Percentiles rank a stretch among this genome's conserved stretches.
Evolutionary conservation across 208 protist species (phyloP).

Genomic region (Trypanosoma scelopori): DNA sequence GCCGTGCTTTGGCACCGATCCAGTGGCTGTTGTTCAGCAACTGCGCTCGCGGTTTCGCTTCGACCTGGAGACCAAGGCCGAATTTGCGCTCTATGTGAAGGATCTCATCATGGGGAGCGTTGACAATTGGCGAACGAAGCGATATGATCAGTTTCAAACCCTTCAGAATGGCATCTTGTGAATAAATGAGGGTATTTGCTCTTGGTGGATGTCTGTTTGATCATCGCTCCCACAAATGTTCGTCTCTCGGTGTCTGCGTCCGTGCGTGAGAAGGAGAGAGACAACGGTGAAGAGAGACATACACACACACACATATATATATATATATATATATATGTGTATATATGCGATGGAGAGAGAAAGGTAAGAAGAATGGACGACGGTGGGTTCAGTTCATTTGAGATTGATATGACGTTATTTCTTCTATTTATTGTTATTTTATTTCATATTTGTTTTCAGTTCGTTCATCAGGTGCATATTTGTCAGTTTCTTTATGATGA

Average conservation of each 20-base stretch:
- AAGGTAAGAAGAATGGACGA: too few relatives aligned
- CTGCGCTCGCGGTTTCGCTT: constrained; percentile 80
- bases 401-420: constrained; percentile 5
- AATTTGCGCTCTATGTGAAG: constrained; percentile 82
- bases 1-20: constrained; percentile 85
- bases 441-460: constrained; percentile 3
- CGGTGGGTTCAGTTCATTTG: too few relatives aligned
- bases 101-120: constrained; percentile 87
- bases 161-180: constrained; percentile 92
- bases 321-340: constrained; percentile 12
- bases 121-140: constrained; percentile 92
- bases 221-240: neutral
- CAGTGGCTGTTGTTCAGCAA: constrained; percentile 54
- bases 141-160: constrained; percentile 93
- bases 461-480: neutral
- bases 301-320: constrained; percentile 10
- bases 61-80: constrained; percentile 76
- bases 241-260: too few relatives aligned
- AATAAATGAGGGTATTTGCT: neutral
- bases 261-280: too few relatives aligned
- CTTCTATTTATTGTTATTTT: constrained; percentile 14
- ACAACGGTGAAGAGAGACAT: too few relatives aligned
- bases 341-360: too few relatives aligned
- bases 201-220: neutral
- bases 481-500: neutral